These are phyloP conservation scores for Monosporascus sp. DNA, from an alignment of 2,329 filamentous ascomycete genomes.

Conservation along the genomic window DNA sequence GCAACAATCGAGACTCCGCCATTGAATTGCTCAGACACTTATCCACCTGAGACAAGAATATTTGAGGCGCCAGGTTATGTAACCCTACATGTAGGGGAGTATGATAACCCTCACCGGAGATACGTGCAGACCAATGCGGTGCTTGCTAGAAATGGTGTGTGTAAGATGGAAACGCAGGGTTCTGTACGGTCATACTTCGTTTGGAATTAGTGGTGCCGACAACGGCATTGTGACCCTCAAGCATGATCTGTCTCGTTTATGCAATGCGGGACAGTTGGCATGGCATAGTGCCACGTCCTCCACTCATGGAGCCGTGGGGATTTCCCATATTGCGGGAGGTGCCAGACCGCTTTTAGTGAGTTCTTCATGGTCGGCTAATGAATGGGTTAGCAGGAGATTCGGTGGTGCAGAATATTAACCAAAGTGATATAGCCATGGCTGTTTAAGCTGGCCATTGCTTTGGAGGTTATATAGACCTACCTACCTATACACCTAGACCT, in stretches of 20 bases:
- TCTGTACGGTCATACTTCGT: neutral
- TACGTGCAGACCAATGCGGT: neutral
- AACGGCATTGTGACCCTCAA: neutral
- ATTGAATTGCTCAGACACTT: neutral
- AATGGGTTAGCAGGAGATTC: too few relatives aligned
- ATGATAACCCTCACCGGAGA: neutral
- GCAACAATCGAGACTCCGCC: neutral
- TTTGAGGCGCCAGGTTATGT: neutral
- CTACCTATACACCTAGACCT: too few relatives aligned
- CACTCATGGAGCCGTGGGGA: conserved; percentile 11
- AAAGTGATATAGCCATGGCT: too few relatives aligned
- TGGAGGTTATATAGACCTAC: too few relatives aligned
- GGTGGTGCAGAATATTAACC: too few relatives aligned
- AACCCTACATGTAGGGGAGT: neutral
- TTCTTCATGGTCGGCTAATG: too few relatives aligned
- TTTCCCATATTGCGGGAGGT: neutral
- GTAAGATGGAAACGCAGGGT: neutral
- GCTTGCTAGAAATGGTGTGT: neutral
- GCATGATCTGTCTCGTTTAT: conserved; percentile 23
- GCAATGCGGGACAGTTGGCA: conserved; percentile 32
- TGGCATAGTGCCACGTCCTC: conserved; percentile 26
- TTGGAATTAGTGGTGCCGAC: neutral
- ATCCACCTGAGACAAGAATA: neutral
- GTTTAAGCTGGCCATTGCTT: too few relatives aligned
- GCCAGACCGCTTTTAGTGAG: too few relatives aligned